Percentiles rank a stretch among this genome's conserved stretches.
phyloP scores from a whole-genome alignment of 2,329 filamentous ascomycete genomes.

The Bipolaris victoriae region DNA sequence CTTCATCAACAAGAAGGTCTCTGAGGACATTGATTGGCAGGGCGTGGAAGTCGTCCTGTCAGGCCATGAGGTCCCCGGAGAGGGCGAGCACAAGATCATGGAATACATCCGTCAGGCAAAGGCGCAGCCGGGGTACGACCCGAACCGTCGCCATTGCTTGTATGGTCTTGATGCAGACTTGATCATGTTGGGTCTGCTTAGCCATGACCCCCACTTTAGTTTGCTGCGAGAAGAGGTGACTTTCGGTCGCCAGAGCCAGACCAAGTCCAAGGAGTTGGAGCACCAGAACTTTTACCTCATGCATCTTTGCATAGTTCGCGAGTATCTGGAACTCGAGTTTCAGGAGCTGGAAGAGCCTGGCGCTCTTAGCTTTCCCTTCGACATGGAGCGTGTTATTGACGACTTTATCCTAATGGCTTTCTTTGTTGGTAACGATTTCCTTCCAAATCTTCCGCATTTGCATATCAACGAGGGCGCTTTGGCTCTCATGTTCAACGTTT shows the following conservation, averaged over 20 bases:
- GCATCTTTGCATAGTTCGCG: slow-evolving; percentile 95
- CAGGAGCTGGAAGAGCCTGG: slow-evolving; percentile 83
- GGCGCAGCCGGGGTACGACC: slow-evolving; percentile 89
- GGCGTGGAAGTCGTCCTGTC: slow-evolving; percentile 94
- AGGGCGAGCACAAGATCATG: slow-evolving; percentile 99
- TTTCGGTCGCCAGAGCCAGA: slow-evolving; percentile 85
- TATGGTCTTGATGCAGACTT: slow-evolving; percentile 97
- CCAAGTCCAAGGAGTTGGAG: slow-evolving; percentile 93
- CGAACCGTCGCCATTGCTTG: slow-evolving; percentile 93
- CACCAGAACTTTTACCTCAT: slow-evolving; percentile 99
- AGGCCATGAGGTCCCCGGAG: slow-evolving; percentile 95
- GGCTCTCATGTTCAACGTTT: slow-evolving; percentile 95
- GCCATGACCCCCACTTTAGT: slow-evolving; percentile 98
- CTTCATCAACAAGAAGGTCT: slow-evolving; percentile 98
- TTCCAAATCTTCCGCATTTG: slow-evolving; percentile 92
- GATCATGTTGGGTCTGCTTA: slow-evolving; percentile 97
- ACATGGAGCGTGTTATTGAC: slow-evolving; percentile 96
- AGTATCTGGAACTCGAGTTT: slow-evolving; percentile 96
- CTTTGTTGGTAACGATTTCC: slow-evolving; percentile 98
- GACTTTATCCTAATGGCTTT: slow-evolving; percentile 99
- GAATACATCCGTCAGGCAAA: slow-evolving; percentile 98
- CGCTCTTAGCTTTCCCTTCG: slow-evolving; percentile 76
- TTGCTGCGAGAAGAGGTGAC: slow-evolving; percentile 96
- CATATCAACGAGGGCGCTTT: slow-evolving; percentile 99
- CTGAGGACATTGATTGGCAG: slow-evolving; percentile 97